Base-by-base conservation (phyloP, 208 protist genomes). In the Perkinsela sp. region DNA sequence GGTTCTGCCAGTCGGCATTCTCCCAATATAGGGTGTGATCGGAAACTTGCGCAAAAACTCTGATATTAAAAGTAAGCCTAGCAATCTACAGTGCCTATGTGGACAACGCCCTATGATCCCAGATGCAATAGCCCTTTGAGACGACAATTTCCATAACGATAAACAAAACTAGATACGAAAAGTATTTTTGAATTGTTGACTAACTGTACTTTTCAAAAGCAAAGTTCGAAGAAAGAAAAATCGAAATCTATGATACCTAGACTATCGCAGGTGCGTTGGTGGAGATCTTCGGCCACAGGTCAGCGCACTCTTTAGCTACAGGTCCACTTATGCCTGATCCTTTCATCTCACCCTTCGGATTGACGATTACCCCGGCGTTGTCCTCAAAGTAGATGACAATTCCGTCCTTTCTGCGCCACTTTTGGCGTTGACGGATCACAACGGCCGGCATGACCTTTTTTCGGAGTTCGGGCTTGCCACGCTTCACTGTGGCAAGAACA, bases 261-360 rank as follows among this genome's bases (percentile, higher is more conserved):
- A 97, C 85, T 73, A 98, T 94, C 48, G 90, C 88, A 69, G 86
- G 84, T 30, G 96, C 86, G 71, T 90, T 83, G 31, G 86, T 86
- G 73, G 94, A 91, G 80, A 99, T 97, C 86, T 95, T 94, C 70
- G 96, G 97, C 97, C 97, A 99, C 66, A 98, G 83, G 71, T 99
- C 97, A 32, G 96, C 96, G 81, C 90, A 95, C 83, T 99, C 97
- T 87, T 99, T 99, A 68, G 93, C 95, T 66, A 99, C 95, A 71
- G 97, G 97, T 30, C 96, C 97, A 67, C 92, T 94, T 80, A 99
- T 97, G 72, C 92, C 93, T 31, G 96, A 98, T 69, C 97, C 93
- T 90, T 99, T 99, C 87, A 99, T 96, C 79, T 99, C 96, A 77
- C 97, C 97, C 88, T 99, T 99, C 69, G 90, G 89, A 86, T 99